phyloP scores from a whole-genome alignment of 805 yeast species.

The Vanderwaltozyma verrucispora region DNA sequence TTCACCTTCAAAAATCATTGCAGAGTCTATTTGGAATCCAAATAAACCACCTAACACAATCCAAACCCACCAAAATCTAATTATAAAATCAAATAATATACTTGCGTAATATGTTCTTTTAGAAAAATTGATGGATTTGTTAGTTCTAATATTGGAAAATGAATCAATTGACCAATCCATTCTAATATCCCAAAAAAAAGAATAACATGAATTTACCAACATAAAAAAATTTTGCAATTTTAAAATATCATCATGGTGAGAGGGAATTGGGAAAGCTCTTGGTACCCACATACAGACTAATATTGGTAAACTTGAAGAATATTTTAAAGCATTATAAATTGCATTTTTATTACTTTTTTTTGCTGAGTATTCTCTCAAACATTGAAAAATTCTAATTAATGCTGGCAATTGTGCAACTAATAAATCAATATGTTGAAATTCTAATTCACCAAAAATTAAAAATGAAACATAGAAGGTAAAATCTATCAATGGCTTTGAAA shows the following conservation, averaged over 20 bases:
- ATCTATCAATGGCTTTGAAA: slow-evolving; percentile 67
- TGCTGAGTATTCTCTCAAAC: slow-evolving; percentile 53
- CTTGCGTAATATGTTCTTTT: slow-evolving; percentile 40
- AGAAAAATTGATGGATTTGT: slow-evolving; percentile 10
- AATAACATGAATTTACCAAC: slow-evolving; percentile 59
- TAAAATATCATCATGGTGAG: neutral
- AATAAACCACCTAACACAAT: slow-evolving; percentile 25
- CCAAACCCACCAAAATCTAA: slow-evolving; percentile 72
- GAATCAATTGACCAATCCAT: slow-evolving; percentile 79
- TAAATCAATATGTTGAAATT: slow-evolving; percentile 16
- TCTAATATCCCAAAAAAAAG: slow-evolving; percentile 81
- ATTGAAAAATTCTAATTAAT: slow-evolving; percentile 71
- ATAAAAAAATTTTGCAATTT: slow-evolving; percentile 31
- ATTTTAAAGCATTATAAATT: slow-evolving; percentile 64
- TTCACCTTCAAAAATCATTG: slow-evolving; percentile 31
- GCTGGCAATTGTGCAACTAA: slow-evolving; percentile 45
- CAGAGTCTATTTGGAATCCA: neutral
- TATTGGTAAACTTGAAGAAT: slow-evolving; percentile 53
- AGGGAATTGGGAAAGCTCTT: slow-evolving; percentile 6
- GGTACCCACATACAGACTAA: slow-evolving; percentile 29
- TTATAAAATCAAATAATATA: slow-evolving; percentile 46
- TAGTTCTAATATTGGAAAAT: slow-evolving; percentile 25
- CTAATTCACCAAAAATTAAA: slow-evolving; percentile 16
- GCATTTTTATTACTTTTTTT: slow-evolving; percentile 38
- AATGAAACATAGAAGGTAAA: slow-evolving; percentile 46